These are phyloP conservation scores for Penicillium aurantiogriseum DNA, from an alignment of 2,329 filamentous ascomycete species.

Conservation along the genomic window DNA sequence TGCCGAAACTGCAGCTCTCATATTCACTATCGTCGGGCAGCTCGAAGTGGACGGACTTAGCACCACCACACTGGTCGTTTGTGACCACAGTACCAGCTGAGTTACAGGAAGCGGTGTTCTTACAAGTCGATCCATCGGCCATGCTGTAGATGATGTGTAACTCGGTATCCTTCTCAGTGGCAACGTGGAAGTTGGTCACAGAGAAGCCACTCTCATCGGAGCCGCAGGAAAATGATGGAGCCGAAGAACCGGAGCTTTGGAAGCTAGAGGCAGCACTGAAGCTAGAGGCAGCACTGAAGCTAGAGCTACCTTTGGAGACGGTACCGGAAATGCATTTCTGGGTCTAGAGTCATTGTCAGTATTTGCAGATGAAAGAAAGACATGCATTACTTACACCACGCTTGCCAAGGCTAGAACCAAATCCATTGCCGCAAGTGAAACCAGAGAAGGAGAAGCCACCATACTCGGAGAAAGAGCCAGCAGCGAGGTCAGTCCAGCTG, in stretches of 20 bases:
- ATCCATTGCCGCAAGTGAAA: constrained; percentile 65
- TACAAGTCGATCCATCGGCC: constrained; percentile 78
- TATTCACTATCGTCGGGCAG: constrained; percentile 56
- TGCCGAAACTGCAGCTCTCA: constrained; percentile 67
- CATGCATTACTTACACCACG: constrained; percentile 44
- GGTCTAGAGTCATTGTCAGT: constrained; percentile 32
- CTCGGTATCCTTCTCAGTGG: constrained; percentile 71
- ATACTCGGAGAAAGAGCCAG: constrained; percentile 64
- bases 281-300: constrained; percentile 27
- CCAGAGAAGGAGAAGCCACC: constrained; percentile 72
- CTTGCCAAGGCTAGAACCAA: constrained; percentile 30
- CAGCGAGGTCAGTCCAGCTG: constrained; percentile 64
- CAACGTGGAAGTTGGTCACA: constrained; percentile 70
- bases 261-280: not conserved
- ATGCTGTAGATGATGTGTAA: constrained; percentile 86
- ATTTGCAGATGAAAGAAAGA: not conserved
- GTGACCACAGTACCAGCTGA: constrained; percentile 65
- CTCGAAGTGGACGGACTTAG: constrained; percentile 72
- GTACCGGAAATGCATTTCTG: constrained; percentile 47
- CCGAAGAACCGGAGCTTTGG: constrained; percentile 40
- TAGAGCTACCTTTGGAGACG: constrained; percentile 58
- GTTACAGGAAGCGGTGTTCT: constrained; percentile 69
- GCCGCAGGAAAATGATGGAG: constrained; percentile 61
- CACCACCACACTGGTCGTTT: constrained; percentile 92
- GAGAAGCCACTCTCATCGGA: constrained; percentile 64